Evolutionary conservation across 2,329 filamentous ascomycete species (phyloP), one percentile per base, ranked within the genome.

Genomic region (Venturia carpophila): DNA sequence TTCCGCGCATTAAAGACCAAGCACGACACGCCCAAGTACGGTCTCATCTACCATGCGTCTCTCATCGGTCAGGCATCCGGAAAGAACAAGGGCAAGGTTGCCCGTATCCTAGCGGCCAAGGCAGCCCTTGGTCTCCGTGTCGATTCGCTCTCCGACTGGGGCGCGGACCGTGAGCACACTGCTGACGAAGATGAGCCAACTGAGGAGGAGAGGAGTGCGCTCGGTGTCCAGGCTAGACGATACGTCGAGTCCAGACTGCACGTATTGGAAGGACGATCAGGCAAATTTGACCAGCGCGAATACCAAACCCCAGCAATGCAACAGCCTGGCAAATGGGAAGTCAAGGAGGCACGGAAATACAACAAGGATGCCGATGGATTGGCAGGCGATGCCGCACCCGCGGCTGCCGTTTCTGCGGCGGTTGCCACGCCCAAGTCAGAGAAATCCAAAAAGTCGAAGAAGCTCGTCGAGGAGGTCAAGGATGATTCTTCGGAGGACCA

Each of bases 31-130:
- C 94, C 94, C 74, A 99, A 97, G 79, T 99, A 97, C 73, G 94
- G 94, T 64, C 85, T 99, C 58, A 95, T 99, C 69, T 95, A 77
- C 69, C 75, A 77, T 68, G 75, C 75, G 19, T 77, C 75, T 37
- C 85, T 99, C 55, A 94, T 99, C 68, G 94, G 94, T 56, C 94
- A 99, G 80, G 94, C 94, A 39, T 96, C 91, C 24, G 94, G 94
- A 73, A 93, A 91, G 82, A 97, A 97, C 83, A 99, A 99, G 87
- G 94, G 94, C 72, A 99, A 99, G 83, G 96, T 99, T 74, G 94
- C 94, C 52, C 91, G 94, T 84, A 92, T 96, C 82, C 84, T 99
- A 67, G 90, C 94, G 61, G 89, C 93, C 70, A 97, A 97, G 83
- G 87, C 93, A 60, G 91, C 94, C 34, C 85, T 99, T 62, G 92